A percentile compares a stretch with the other conserved stretches of the same genome.
Evolutionary conservation across 441 rosid genomes (phyloP).

Genomic region (Erysimum cheiri): DNA sequence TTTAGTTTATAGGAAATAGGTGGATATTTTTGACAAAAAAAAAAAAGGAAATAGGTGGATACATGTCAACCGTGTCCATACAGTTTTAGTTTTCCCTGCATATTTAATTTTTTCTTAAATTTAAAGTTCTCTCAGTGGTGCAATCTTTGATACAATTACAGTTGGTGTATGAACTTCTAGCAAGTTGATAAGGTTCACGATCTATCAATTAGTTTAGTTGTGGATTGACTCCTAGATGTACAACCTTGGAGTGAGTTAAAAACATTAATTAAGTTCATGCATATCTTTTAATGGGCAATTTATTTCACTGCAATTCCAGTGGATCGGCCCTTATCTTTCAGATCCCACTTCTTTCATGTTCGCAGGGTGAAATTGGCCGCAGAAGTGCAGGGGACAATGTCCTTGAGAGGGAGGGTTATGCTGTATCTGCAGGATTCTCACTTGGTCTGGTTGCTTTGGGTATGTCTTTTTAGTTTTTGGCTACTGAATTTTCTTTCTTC

Average conservation of each 20-base stretch:
- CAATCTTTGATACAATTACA: neutral
- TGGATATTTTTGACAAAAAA: too few relatives aligned
- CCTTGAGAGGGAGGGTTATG: conserved; percentile 99
- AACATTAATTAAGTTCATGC: conserved; percentile 23
- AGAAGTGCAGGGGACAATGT: conserved; percentile 99
- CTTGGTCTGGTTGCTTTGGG: conserved; percentile 98
- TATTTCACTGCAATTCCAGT: conserved; percentile 10
- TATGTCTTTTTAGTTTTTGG: conserved; percentile 44
- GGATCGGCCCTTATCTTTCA: conserved; percentile 33
- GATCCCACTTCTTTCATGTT: conserved; percentile 38
- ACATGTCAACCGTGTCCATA: conserved; percentile 5
- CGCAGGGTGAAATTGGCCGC: conserved; percentile 94
- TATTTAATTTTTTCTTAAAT: neutral
- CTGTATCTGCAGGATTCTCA: conserved; percentile 97
- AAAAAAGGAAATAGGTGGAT: too few relatives aligned
- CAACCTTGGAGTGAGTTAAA: conserved; percentile 15
- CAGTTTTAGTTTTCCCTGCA: conserved; percentile 4
- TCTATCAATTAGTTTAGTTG: conserved; percentile 15
- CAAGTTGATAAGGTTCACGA: conserved; percentile 7
- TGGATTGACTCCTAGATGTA: conserved; percentile 8
- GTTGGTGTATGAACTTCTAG: conserved; percentile 6
- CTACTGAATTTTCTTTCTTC: conserved; percentile 4
- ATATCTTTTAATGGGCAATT: conserved; percentile 16
- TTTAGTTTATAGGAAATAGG: conserved; percentile 10
- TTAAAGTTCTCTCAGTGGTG: conserved; percentile 9